A percentile compares a stretch with the other conserved stretches of the same genome.
These are phyloP conservation scores for Backusella tarrabulga DNA, from an alignment of 192 early-diverging fungal species.

Conservation along the genomic window DNA sequence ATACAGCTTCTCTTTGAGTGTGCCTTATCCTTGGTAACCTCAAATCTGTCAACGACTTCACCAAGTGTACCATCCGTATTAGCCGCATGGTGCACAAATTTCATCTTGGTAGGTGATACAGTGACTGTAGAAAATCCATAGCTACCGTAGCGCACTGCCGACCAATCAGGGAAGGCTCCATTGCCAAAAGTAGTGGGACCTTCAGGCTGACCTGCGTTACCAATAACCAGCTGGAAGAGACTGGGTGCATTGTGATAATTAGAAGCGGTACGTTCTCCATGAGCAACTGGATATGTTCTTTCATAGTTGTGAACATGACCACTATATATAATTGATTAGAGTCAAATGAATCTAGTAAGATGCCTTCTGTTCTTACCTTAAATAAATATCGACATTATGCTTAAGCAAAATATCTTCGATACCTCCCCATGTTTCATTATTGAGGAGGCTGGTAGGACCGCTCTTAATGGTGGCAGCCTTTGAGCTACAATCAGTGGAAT, in stretches of 20 bases:
- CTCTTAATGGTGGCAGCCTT: slow-evolving; percentile 18
- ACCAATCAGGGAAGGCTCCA: slow-evolving; percentile 21
- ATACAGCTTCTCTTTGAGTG: neutral
- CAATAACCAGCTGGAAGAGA: slow-evolving; percentile 27
- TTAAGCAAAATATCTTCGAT: slow-evolving; percentile 20
- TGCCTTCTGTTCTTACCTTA: neutral
- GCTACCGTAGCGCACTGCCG: slow-evolving; percentile 20
- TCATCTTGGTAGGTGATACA: slow-evolving; percentile 9
- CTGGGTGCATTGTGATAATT: slow-evolving; percentile 30
- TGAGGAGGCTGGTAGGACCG: neutral
- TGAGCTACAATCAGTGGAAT: slow-evolving; percentile 8
- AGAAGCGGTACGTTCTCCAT: slow-evolving; percentile 8
- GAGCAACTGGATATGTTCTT: slow-evolving; percentile 30
- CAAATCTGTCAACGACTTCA: slow-evolving; percentile 21
- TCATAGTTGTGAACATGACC: slow-evolving; percentile 38
- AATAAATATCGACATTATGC: slow-evolving; percentile 27
- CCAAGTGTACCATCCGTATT: slow-evolving; percentile 23
- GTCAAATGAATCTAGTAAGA: neutral
- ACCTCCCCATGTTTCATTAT: neutral
- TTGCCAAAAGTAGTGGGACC: slow-evolving; percentile 7
- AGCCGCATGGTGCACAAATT: slow-evolving; percentile 17
- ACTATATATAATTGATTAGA: neutral
- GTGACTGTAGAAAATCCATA: slow-evolving; percentile 29
- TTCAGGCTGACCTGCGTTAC: slow-evolving; percentile 30
- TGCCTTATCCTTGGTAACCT: slow-evolving; percentile 20